Base-by-base conservation (phyloP, 148 eudicot genomes). In the Beta vulgaris region DNA sequence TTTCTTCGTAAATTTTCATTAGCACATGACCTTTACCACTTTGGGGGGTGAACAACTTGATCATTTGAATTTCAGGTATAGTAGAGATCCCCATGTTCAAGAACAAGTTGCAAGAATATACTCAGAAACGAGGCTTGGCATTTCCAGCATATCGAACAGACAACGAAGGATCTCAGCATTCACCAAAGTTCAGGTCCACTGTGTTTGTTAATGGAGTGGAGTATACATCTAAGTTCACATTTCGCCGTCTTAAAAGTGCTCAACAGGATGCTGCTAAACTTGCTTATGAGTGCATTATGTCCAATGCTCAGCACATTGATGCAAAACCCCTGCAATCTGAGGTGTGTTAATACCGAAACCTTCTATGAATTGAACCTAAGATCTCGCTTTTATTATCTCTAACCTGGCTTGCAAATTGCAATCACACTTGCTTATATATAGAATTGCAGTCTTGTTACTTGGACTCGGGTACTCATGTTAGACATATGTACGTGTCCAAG, bases 141-240 rank as follows among this genome's bases (percentile, higher is more conserved):
- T 23, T 80, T 6, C 82, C 78, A 34, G 78, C 82, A 46, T 80
- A 74, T 75, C 78, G 78, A 75, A 42, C 78, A 53, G 63, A 58
- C 6, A 79, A 79, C 26, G 82, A 79, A 62, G 82, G 82, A 23
- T 60, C 49, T 18, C 71, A 48, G 13, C 82, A 79, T 23, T 70
- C 78, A 13, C 82, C 78, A 0, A 69, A 74, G 42, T 80, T 80
- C 59, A 75, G 78, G 65, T 43, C 48, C 23, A 49, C 71, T 0
- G 82, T 80, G 40, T 80, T 49, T 32, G 82, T 80, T 23, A 66
- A 69, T 61, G 78, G 78, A 62, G n/a, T n/a, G n/a, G 78, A 80
- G 66, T 80, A 75, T 32, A 80, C 82, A 2, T 80, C 78, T 16
- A 74, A 62, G 75, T 28, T 14, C 3, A 80, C 78, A 23, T 80